A percentile compares a stretch with the other conserved stretches of the same genome.
These are phyloP conservation scores for Colletotrichum lupini DNA, from an alignment of 2,329 filamentous ascomycete genomes.

Conservation along the genomic window DNA sequence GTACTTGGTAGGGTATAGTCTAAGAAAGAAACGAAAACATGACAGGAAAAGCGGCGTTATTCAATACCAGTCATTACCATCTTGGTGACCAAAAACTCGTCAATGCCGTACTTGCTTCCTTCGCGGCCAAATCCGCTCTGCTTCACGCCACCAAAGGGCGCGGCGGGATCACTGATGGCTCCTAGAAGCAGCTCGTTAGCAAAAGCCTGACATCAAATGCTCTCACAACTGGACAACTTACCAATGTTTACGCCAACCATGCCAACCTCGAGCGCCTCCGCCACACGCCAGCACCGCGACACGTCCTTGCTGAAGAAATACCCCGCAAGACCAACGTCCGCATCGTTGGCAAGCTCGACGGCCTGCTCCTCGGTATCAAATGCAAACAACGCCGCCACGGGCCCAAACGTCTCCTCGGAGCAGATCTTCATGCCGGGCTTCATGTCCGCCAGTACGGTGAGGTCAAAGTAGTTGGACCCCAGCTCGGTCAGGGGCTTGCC, in stretches of 20 bases:
- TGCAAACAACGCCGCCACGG: conserved; percentile 54
- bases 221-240: conserved; percentile 40
- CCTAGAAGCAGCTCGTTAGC: background rate
- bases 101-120: conserved; percentile 50
- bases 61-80: conserved; percentile 36
- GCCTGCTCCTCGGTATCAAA: conserved; percentile 57
- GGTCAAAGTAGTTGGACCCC: conserved; percentile 57
- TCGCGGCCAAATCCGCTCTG: conserved; percentile 60
- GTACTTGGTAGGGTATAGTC: background rate
- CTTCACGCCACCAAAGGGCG: conserved; percentile 60
- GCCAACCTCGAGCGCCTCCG: conserved; percentile 69
- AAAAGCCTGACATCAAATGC: fast-evolving
- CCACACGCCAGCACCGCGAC: conserved; percentile 57
- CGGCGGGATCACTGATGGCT: conserved; percentile 49
- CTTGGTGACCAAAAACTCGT: conserved; percentile 35
- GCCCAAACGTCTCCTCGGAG: conserved; percentile 60
- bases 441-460: conserved; percentile 57
- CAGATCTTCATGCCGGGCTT: conserved; percentile 55
- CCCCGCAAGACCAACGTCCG: conserved; percentile 70
- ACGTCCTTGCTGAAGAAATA: conserved; percentile 72
- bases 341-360: conserved; percentile 58
- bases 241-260: conserved; percentile 65
- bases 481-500: conserved; percentile 56
- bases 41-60: background rate
- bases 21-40: background rate